Base-by-base conservation (phyloP, 768 basidiomycete species). In the Ramaria sp. region DNA sequence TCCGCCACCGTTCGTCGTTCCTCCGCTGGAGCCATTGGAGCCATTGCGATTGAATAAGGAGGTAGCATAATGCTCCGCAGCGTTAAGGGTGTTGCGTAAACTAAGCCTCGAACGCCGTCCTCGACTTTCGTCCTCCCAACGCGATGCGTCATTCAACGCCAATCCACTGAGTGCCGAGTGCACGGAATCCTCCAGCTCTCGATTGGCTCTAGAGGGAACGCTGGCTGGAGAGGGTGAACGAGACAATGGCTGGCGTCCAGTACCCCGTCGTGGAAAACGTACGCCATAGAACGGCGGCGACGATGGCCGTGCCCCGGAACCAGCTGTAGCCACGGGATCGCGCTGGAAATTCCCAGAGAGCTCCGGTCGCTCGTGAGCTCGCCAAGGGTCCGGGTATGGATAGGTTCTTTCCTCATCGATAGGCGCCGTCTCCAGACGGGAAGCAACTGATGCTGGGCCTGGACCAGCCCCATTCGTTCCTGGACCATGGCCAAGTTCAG, bases 401-500 rank as follows among this genome's bases (percentile, higher is more conserved):
- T 50, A 50, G 16, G 48, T 50, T 37, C 38, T n/a, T 20, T 45
- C 52, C 41, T 54, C 52, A 30, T 54, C 43, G 27, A 54, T 54
- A 5, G 52, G 42, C 32, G 47, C 10, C 12, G 20, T 37, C 16
- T 50, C 48, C 30, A 24, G 34, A 16, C 48, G 27, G 6, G 18
- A 30, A n/a, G 48, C 32, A 3, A 37, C n/a, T 3, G 48, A n/a
- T 2, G 32, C 20, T 10, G 34, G 18, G 9, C 51, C 20, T 12
- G 34, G 27, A 7, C 39, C 61, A 62, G 41, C 60, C 56, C 24
- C 62, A 43, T 13, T 56, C 18, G 74, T 68, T 5, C 83, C 83
- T 27, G 82, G 74, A 3, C 83, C 84, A 62, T 86, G 85, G 2
- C 83, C 85, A 56, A 86, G 82, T 63, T 89, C 87, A 5, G 85